These are phyloP conservation scores for Penicillium olsonii DNA, from an alignment of 2,329 filamentous ascomycete species.

Conservation along the genomic window DNA sequence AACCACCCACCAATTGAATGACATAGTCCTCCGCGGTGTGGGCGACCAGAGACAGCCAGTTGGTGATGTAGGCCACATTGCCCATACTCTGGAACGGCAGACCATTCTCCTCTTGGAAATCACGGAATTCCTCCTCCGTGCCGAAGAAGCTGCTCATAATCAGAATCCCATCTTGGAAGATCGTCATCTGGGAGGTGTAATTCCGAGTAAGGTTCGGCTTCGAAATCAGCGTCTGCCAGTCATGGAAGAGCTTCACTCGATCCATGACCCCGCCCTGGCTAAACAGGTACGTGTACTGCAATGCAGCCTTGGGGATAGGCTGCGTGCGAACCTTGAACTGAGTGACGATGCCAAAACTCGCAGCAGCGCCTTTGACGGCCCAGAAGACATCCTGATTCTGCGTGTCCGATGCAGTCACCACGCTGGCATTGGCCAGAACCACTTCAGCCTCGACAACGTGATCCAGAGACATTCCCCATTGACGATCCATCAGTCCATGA, in stretches of 20 bases:
- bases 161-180: slow-evolving; percentile 56
- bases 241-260: slow-evolving; percentile 53
- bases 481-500: slow-evolving; percentile 44
- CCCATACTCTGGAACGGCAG: slow-evolving; percentile 26
- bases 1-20: slow-evolving; percentile 33
- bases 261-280: slow-evolving; percentile 51
- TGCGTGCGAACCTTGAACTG: slow-evolving; percentile 42
- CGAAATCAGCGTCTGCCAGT: slow-evolving; percentile 60
- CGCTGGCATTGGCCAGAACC: slow-evolving; percentile 45
- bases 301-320: slow-evolving; percentile 45
- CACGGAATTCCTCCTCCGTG: slow-evolving; percentile 56
- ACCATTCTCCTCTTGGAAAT: slow-evolving; percentile 29
- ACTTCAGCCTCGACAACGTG: slow-evolving; percentile 52
- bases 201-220: slow-evolving; percentile 59
- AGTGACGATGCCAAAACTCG: slow-evolving; percentile 42
- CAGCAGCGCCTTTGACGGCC: slow-evolving; percentile 39
- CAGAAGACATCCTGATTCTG: slow-evolving; percentile 38
- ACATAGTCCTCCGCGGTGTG: slow-evolving; percentile 30
- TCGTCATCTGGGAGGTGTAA: slow-evolving; percentile 59
- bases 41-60: slow-evolving; percentile 31
- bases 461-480: slow-evolving; percentile 56
- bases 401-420: slow-evolving; percentile 31
- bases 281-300: slow-evolving; percentile 62
- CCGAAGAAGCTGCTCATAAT: slow-evolving; percentile 66
- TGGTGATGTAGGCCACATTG: slow-evolving; percentile 26